Percentiles rank a stretch among this genome's conserved stretches.
These are phyloP conservation scores for Zymoseptoria ardabiliae DNA, from an alignment of 2,329 filamentous ascomycete genomes.

Conservation along the genomic window DNA sequence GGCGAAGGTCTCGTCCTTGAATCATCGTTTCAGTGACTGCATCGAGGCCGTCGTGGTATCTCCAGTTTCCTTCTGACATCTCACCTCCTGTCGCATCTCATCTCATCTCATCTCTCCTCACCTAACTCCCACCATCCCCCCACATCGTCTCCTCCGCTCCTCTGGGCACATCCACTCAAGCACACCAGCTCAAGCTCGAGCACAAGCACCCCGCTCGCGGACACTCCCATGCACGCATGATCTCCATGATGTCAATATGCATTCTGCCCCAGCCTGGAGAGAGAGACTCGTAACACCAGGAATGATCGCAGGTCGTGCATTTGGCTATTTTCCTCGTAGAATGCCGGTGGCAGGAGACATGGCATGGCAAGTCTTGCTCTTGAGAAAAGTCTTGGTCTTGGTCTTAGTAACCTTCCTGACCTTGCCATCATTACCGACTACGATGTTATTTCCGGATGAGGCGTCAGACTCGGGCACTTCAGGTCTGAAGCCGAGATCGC, in stretches of 20 bases:
- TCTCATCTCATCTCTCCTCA: background rate
- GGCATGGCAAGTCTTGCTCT: slow-evolving; percentile 56
- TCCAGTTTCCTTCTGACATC: no score
- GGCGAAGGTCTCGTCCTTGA: no score
- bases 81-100: background rate
- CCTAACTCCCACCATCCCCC: background rate
- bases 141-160: background rate
- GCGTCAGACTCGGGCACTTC: slow-evolving; percentile 33
- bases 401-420: slow-evolving; percentile 59
- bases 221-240: slow-evolving; percentile 78
- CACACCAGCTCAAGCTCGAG: background rate
- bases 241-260: slow-evolving; percentile 73
- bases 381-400: slow-evolving; percentile 44
- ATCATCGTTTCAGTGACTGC: no score
- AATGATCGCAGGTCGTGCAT: slow-evolving; percentile 67
- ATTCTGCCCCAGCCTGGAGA: slow-evolving; percentile 87
- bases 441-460: slow-evolving; percentile 45
- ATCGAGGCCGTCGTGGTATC: no score
- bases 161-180: background rate
- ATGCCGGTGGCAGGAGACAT: slow-evolving; percentile 75
- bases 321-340: slow-evolving; percentile 76
- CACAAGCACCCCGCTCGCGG: slow-evolving; percentile 43
- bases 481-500: background rate
- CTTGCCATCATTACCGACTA: slow-evolving; percentile 57
- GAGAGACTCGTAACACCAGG: slow-evolving; percentile 87